Evolutionary conservation across 805 yeast species (phyloP), one percentile per base, ranked within the genome.

Genomic region (Metschnikowia gelsemii): DNA sequence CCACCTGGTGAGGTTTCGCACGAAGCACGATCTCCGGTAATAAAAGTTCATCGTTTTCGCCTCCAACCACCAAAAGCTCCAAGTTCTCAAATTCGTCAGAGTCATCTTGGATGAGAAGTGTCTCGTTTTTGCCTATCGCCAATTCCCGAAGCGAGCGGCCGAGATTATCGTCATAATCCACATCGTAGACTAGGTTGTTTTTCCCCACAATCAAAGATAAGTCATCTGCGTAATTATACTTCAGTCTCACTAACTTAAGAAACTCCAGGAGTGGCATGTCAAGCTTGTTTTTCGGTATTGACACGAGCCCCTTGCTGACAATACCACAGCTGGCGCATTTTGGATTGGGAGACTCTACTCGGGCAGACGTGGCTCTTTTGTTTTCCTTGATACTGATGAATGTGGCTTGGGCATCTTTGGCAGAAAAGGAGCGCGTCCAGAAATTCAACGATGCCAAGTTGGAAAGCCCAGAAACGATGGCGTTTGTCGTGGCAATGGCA

Each of bases 401-500:
- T 1, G 64, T 63, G n/a, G 69, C 55, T 8, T 65, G 56, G 2
- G 68, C 56, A 21, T 34, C 39, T 14, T 52, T 40, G 2, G 49
- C 44, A 6, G 42, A 57, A 30, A 77, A 71, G 7, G 42, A 40
- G 21, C 61, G 50, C 2, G 56, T 53, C 50, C 66, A 84, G 55
- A 40, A 79, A 60, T 59, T 76, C 34, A 89, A 64, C 0, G 95
- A 84, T 27, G 83, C 79, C 28, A 91, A 59, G 3, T 89, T 82
- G 12, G 93, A 84, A 51, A 88, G 76, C 0, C 99, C 99, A 0
- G 96, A 89, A 52, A 93, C 82, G 11, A 93, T 83, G 1, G 99
- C 98, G 61, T 93, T 93, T 3, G 97, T 91, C 1, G 99, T 93
- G 5, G 99, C 98, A 52, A 95, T 90, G 0, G 99, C 99, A 0